These are phyloP conservation scores for Lecanosticta acicola DNA, from an alignment of 2,329 filamentous ascomycete species.

Conservation along the genomic window DNA sequence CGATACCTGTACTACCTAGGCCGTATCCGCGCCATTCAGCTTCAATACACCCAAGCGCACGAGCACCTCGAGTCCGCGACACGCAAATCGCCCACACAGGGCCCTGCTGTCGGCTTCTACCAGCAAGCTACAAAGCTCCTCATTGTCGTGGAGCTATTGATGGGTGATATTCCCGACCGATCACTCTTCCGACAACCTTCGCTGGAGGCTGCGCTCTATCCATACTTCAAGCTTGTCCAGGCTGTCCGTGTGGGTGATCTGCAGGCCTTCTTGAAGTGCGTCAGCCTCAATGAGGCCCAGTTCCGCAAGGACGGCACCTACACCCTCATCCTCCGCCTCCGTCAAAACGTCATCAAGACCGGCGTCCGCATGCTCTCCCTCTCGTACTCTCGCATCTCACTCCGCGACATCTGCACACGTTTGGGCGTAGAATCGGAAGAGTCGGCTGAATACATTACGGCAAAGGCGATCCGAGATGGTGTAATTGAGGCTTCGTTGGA, in stretches of 20 bases:
- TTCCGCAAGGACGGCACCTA: conserved; percentile 95
- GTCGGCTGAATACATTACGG: conserved; percentile 97
- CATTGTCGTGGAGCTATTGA: conserved; percentile 89
- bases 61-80: conserved; percentile 89
- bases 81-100: conserved; percentile 86
- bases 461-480: conserved; percentile 94
- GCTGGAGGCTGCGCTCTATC: conserved; percentile 80
- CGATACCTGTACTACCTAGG: conserved; percentile 96
- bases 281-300: conserved; percentile 71
- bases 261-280: conserved; percentile 83
- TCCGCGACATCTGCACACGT: conserved; percentile 94
- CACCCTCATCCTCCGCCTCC: conserved; percentile 85
- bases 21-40: conserved; percentile 90
- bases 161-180: conserved; percentile 97
- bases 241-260: conserved; percentile 95
- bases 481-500: conserved; percentile 95
- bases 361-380: conserved; percentile 99
- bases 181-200: conserved; percentile 85
- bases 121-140: conserved; percentile 96
- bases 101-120: conserved; percentile 86
- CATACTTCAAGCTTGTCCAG: conserved; percentile 90
- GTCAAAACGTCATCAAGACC: conserved; percentile 99
- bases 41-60: conserved; percentile 94
- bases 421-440: conserved; percentile 91
- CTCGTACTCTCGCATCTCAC: conserved; percentile 93